phyloP scores from a whole-genome alignment of 768 basidiomycete genomes.

The Gymnopilus dilepis region DNA sequence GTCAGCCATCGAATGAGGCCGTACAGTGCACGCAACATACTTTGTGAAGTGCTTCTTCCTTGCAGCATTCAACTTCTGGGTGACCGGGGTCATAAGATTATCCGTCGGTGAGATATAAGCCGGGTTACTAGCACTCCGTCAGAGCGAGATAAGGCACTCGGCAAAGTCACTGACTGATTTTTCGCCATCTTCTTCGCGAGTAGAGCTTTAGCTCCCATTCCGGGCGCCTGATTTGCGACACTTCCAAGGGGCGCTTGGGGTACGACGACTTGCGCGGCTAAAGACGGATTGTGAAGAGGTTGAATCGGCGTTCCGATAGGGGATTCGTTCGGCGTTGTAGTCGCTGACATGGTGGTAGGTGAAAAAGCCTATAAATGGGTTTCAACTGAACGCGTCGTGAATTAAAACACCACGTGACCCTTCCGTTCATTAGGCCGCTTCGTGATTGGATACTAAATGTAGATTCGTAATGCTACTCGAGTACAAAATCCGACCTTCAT shows the following conservation, averaged over 20 bases:
- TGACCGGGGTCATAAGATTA: slow-evolving; percentile 91
- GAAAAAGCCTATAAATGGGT: slow-evolving; percentile 23
- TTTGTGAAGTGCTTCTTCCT: slow-evolving; percentile 94
- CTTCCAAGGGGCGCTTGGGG: slow-evolving; percentile 85
- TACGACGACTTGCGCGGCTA: slow-evolving; percentile 77
- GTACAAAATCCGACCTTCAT: slow-evolving; percentile 31
- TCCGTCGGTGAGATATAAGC: slow-evolving; percentile 93
- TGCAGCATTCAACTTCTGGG: slow-evolving; percentile 88
- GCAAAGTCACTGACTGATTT: slow-evolving; percentile 63
- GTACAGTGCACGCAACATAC: slow-evolving; percentile 49
- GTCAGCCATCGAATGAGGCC: neutral
- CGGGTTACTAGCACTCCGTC: slow-evolving; percentile 66
- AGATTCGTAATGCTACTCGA: neutral
- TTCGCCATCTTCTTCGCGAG: slow-evolving; percentile 94
- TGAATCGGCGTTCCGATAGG: slow-evolving; percentile 68
- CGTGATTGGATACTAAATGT: neutral
- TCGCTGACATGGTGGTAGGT: slow-evolving; percentile 52
- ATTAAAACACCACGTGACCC: slow-evolving; percentile 27
- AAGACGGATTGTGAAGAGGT: slow-evolving; percentile 85
- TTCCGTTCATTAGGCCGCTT: neutral
- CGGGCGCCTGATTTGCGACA: slow-evolving; percentile 59
- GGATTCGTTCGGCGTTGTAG: slow-evolving; percentile 68
- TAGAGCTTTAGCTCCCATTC: slow-evolving; percentile 90
- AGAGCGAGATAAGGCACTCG: slow-evolving; percentile 5
- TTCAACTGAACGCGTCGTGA: slow-evolving; percentile 26